Base-by-base conservation (phyloP, 345 rosid genomes). In the Orychophragmus violaceus region DNA sequence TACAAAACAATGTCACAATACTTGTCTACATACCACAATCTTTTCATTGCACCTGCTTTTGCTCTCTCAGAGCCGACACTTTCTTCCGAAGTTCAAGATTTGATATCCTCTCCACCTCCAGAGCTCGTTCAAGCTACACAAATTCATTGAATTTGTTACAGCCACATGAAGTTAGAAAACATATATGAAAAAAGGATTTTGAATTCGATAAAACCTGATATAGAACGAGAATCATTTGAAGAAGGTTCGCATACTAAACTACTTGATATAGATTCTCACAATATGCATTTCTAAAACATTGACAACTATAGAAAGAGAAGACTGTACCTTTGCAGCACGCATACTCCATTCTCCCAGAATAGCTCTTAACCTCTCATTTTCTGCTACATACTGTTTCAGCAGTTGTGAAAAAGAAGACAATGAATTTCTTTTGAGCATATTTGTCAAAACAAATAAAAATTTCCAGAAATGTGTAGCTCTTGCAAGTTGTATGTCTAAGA, bases 301-400 rank as follows among this genome's bases (percentile, higher is more conserved):
- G 32, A 3, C 9, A 49, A 49, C 30, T 49, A 14, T 4, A 28
- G 22, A 14, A 14, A 7, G 50, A 56, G 21, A 12, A 35, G 16
- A 28, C 13, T 0, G 19, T 85, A 94, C 99, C 96, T 90, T 94
- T 5, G 99, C 97, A 28, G 99, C 95, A 25, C 92, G 83, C 48
- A 88, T 67, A 56, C 97, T 94, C 99, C 99, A 94, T 77, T 94
- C 97, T 69, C 95, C 91, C 49, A 94, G 81, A 37, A 94, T 90
- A 42, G 97, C 96, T 79, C 99, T 83, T 30, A 94, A 83, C 70
- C 99, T 86, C 75, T 90, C 99, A 35, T 90, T 88, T 78, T 94
- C 99, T 74, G 90, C 91, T 12, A 88, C 90, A 41, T 86, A 90
- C 99, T 88, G 84, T 76, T 74, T 66, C 62, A 68, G 49, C 55